Conservation (phyloP, 2,329 filamentous ascomycete species). For the Aspergillaceae sp. region DNA sequence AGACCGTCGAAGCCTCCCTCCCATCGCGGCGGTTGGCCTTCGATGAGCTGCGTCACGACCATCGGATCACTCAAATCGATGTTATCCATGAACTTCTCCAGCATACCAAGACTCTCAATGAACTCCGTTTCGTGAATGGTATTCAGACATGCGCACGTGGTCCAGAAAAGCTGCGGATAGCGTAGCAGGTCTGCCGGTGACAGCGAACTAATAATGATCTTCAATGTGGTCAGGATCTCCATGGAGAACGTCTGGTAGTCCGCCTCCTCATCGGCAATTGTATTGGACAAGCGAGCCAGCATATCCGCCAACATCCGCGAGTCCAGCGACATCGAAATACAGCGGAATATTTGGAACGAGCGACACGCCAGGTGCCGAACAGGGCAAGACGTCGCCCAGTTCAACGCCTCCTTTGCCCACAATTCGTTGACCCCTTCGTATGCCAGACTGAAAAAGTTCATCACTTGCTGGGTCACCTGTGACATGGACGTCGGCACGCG, state of each 20-base stretch:
- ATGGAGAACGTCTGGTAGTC: constrained; percentile 97
- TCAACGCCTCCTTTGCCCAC: constrained; percentile 82
- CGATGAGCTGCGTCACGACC: constrained; percentile 62
- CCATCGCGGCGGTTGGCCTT: constrained; percentile 78
- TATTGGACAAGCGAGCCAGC: constrained; percentile 90
- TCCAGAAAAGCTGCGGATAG: constrained; percentile 98
- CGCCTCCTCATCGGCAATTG: constrained; percentile 85
- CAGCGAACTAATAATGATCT: constrained; percentile 80
- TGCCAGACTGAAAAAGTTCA: constrained; percentile 74
- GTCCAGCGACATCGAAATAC: constrained; percentile 81
- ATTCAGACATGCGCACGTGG: constrained; percentile 88
- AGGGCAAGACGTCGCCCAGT: constrained; percentile 94
- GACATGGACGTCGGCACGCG: constrained; percentile 86
- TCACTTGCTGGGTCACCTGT: constrained; percentile 68
- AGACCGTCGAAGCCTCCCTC: constrained; percentile 81
- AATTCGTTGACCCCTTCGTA: constrained; percentile 82
- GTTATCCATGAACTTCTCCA: constrained; percentile 76
- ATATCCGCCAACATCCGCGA: constrained; percentile 95
- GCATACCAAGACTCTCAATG: constrained; percentile 81
- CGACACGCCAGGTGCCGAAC: constrained; percentile 91
- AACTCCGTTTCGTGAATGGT: constrained; percentile 96
- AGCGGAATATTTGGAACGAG: constrained; percentile 95
- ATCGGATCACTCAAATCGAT: constrained; percentile 65
- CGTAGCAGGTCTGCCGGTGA: constrained; percentile 68
- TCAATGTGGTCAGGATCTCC: constrained; percentile 91